Evolutionary conservation across 202 grass and related monocot species (phyloP), one percentile per base, ranked within the genome.

Genomic region (Elaeis oleifera): DNA sequence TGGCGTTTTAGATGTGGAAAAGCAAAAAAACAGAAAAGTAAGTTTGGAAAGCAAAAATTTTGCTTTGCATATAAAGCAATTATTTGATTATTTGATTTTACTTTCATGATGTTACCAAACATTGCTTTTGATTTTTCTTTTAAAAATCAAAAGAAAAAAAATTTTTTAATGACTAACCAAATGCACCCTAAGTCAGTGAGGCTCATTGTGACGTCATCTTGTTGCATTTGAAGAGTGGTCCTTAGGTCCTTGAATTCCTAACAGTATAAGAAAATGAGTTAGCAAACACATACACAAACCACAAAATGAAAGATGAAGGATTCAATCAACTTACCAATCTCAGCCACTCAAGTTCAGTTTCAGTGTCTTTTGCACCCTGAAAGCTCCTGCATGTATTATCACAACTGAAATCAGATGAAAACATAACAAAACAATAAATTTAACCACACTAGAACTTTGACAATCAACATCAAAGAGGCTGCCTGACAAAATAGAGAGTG

Each of bases 221-320:
- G 65, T 68, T 68, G 65, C 53, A 23, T 56, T 29, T 68, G 65
- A 56, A 68, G 65, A 28, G 28, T 56, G 22, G n/a, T 68, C 51
- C 28, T 68, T 53, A 48, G 22, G 4, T 68, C 65, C 55, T 54
- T 17, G 53, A 68, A 68, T 4, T 56, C 65, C 65, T 68, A 44
- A 18, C 9, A 44, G 36, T 3, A 44, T 14, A 1, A 68, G 21
- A n/a, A 56, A 54, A 4, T 65, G 16, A 55, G 7, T 16, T 54
- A 20, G 19, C 4, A 56, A 21, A 48, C 20, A 21, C 36, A 5
- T 39, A 18, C n/a, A 20, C 21, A 18, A 6, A 19, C 25, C 28
- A 31, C 28, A 31, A 24, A 36, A 52, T 17, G 16, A 67, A 52
- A 56, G 53, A 23, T 16, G 13, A 19, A 68, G 22, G 15, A 28